Conservation (phyloP, 2,329 filamentous ascomycete genomes). For the Grosmannia clavigera region DNA sequence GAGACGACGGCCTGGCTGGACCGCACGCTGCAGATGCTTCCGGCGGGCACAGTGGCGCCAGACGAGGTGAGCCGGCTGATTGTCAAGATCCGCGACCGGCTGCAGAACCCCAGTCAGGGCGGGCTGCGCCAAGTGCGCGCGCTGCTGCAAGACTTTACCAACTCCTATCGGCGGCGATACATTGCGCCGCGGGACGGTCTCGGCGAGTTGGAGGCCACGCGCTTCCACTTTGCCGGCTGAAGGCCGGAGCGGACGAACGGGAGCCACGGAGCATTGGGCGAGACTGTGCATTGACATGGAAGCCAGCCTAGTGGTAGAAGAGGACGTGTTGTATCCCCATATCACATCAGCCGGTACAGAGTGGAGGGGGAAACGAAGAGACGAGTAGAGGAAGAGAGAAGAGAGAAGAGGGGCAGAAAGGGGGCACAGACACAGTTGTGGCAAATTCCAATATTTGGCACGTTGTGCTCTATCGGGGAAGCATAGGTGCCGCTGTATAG, state of each 20-base stretch:
- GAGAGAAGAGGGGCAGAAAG: not conserved
- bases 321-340: too few species aligned
- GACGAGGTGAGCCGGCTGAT: slow-evolving; percentile 73
- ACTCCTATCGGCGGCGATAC: slow-evolving; percentile 82
- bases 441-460: not conserved
- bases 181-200: slow-evolving; percentile 90
- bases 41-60: slow-evolving; percentile 66
- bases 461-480: not conserved
- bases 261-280: too few species aligned
- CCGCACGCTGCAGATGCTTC: slow-evolving; percentile 71
- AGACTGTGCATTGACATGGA: too few species aligned
- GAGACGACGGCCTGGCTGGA: slow-evolving; percentile 75
- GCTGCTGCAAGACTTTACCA: slow-evolving; percentile 91
- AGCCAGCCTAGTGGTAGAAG: too few species aligned
- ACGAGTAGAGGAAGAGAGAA: not conserved
- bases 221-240: slow-evolving; percentile 65
- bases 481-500: not conserved
- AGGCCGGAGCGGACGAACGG: too few species aligned
- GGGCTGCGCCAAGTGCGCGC: slow-evolving; percentile 65
- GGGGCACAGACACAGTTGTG: not conserved
- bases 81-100: slow-evolving; percentile 51
- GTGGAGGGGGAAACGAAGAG: not conserved
- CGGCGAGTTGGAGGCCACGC: slow-evolving; percentile 71
- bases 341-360: too few species aligned
- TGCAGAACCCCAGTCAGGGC: slow-evolving; percentile 42